Evolutionary conservation across 2,329 filamentous ascomycete genomes (phyloP).

Genomic region (Ambrosiella beaveri): DNA sequence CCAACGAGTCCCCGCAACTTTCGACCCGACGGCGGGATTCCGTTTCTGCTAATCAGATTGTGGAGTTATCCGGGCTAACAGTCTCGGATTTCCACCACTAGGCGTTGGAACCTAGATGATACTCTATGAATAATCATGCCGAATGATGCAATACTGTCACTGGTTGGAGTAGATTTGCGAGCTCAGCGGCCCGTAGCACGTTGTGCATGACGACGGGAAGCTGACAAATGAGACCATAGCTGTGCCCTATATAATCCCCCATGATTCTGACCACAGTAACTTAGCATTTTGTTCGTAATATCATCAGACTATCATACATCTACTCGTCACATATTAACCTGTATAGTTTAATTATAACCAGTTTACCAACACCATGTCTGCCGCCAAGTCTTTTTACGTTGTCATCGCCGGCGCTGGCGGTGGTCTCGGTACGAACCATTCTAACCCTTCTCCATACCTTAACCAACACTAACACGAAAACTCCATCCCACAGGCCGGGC

Average conservation of each 20-base stretch:
- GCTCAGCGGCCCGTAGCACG: background rate
- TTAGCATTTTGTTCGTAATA: background rate
- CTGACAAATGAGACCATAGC: background rate
- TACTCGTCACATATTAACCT: background rate
- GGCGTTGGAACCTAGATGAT: background rate
- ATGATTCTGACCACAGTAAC: background rate
- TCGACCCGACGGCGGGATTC: too few species aligned
- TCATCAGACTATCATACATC: background rate
- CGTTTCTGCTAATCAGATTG: too few species aligned
- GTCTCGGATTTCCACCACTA: too few species aligned
- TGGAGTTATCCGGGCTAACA: too few species aligned
- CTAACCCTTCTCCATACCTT: background rate
- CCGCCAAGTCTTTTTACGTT: slow-evolving; percentile 32
- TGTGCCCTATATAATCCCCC: background rate
- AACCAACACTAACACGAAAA: background rate
- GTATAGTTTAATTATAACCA: background rate
- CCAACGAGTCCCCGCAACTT: too few species aligned
- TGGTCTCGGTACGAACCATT: slow-evolving; percentile 34
- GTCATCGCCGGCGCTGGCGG: slow-evolving; percentile 57
- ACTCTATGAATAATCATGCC: background rate
- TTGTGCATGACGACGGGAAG: background rate
- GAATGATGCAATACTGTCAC: background rate
- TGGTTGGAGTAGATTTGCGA: background rate
- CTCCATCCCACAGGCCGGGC: slow-evolving; percentile 15
- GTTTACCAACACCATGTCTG: background rate